Evolutionary conservation across 1,284 basidiomycete genomes (phyloP).

Genomic region (Melampsora occidentalis): DNA sequence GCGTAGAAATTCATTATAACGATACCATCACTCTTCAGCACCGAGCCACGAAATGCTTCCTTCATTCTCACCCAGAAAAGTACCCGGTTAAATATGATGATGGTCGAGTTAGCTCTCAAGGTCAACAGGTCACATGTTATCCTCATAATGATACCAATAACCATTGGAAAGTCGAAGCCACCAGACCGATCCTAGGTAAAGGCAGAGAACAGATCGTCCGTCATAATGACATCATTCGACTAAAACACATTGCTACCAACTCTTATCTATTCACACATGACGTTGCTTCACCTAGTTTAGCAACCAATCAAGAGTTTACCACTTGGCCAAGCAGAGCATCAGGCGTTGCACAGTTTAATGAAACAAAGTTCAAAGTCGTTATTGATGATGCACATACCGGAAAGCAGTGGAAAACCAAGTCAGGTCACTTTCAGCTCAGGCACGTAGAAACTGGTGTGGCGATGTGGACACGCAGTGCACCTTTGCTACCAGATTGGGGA

Average conservation of each 20-base stretch:
- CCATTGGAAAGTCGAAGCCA: constrained; percentile 90
- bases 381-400: constrained; percentile 71
- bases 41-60: constrained; percentile 84
- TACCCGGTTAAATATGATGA: constrained; percentile 96
- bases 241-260: constrained; percentile 82
- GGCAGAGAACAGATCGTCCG: constrained; percentile 83
- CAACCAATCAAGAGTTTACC: constrained; percentile 98
- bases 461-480: constrained; percentile 82
- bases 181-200: constrained; percentile 80
- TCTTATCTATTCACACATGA: constrained; percentile 87
- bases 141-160: constrained; percentile 91
- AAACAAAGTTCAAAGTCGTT: constrained; percentile 76
- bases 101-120: constrained; percentile 90
- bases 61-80: constrained; percentile 85
- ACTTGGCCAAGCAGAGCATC: constrained; percentile 63
- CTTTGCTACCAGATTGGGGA: constrained; percentile 86
- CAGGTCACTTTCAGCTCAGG: constrained; percentile 80
- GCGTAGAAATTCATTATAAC: constrained; percentile 82
- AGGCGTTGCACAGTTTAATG: constrained; percentile 61
- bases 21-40: constrained; percentile 85
- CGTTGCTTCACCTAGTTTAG: constrained; percentile 92
- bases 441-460: constrained; percentile 86
- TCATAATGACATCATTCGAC: constrained; percentile 81
- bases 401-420: constrained; percentile 83
- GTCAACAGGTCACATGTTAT: constrained; percentile 98